Evolutionary conservation across 2,329 filamentous ascomycete species (phyloP), one percentile per base, ranked within the genome.

Genomic region (Talaromyces sp.): DNA sequence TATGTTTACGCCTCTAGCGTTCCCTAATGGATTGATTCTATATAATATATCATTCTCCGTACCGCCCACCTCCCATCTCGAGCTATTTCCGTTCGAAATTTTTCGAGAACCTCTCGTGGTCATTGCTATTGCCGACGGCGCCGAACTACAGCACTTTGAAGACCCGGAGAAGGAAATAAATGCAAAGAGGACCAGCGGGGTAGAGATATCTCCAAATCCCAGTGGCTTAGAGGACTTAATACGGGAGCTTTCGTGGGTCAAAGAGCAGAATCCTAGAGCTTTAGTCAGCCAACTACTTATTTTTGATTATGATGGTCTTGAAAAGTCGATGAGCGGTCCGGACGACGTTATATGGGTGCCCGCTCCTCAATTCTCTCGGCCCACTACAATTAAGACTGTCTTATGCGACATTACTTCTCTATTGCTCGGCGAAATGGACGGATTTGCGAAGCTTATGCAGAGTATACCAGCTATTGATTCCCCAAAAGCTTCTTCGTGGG

Each of bases 1-100:
- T 78, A 93, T 95, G 88, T 97, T 98, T 79, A 96, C 92, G 65
- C 94, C 94, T 47, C 82, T 95, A 72, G 91, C 90, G 14, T 97
- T 95, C 77, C 93, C 92, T 11, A 86, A 88, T 70, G 94, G 94
- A 67, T 88, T 89, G 72, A 90, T 98, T 67, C 85, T 97, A 72
- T 97, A 95, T 83, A 90, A 97, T 75, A 85, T 97, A 67, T 88
- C 90, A 65, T 92, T 91, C 67, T 89, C 92, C 72, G 83, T 90
- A 63, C 90, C 92, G 27, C 88, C 91, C n/a, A 84, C 88, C 37
- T 92, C 91, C 37, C 92, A 96, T 74, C 82, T 92, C 50, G 85
- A 91, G 22, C 81, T 96, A 47, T 90, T 90, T 43, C 93, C 95
- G 0, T 97, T 97, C 81, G 95, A 99, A 76, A 82, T 94, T 50